Evolutionary conservation across 2,329 filamentous ascomycete genomes (phyloP), one percentile per base, ranked within the genome.

Genomic region (Didymella glomerata): DNA sequence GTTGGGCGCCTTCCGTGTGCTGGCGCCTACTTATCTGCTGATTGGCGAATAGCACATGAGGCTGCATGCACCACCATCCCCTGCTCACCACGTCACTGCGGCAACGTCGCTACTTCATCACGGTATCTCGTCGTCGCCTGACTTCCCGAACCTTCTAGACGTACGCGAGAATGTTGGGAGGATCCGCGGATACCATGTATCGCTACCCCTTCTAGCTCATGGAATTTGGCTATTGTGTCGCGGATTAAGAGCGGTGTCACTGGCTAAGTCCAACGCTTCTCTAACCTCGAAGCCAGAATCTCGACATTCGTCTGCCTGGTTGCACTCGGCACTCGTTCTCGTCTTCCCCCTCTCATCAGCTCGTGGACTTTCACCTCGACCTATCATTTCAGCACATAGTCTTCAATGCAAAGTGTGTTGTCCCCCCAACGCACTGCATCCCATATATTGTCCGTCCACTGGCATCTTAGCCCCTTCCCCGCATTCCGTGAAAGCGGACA

Each of bases 331-430:
- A 8, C 8, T 28, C 10, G 4, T 20, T 38, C 1, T 22, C n/a
- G n/a, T 25, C 28, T 18, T 20, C 16, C 24, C 22, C 10, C 32
- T 16, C 18, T 9, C n/a, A 18, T n/a, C 6, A 2, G 9, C 30
- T 25, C 27, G 4, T 47, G 20, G 16, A 7, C 28, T 11, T n/a
- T 48, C 32, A 46, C 36, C 27, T 41, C 28, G n/a, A 5, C 41
- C 41, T 54, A 41, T 51, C 30, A 18, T 27, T 9, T 18, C 16
- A 5, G 28, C 45, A 46, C 50, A 45, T 54, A 54, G 34, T 50
- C 68, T 68, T 62, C 68, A 69, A 70, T 71, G 62, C 63, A 67
- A 63, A 73, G 67, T 75, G 72, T 61, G 71, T 68, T 74, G 71
- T 68, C 64, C 61, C 59, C 57, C 59, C 61, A 62, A 64, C 68